A percentile compares a stretch with the other conserved stretches of the same genome.
phyloP scores from a whole-genome alignment of 2,329 filamentous ascomycete genomes.

The Pseudogymnoascus sp. region DNA sequence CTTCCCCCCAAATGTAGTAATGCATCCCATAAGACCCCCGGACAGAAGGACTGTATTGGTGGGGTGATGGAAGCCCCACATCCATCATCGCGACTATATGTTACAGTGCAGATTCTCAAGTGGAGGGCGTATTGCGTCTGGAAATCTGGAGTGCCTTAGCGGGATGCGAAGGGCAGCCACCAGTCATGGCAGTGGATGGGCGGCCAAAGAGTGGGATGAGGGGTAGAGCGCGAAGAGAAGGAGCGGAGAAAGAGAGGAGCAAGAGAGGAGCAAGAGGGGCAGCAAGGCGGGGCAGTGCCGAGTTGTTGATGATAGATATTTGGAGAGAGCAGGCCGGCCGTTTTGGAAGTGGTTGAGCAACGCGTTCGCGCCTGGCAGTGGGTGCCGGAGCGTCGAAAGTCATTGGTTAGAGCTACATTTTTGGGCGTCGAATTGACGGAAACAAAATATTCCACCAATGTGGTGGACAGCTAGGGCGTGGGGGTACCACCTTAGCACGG shows the following conservation, averaged over 20 bases:
- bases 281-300: background rate
- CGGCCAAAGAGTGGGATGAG: background rate
- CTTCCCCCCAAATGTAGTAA: background rate
- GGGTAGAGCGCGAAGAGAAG: background rate
- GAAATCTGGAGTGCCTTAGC: slow-evolving; percentile 1
- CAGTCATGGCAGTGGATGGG: background rate
- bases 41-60: background rate
- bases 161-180: background rate
- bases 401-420: background rate
- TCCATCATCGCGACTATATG: background rate
- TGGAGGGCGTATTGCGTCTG: background rate
- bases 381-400: slow-evolving; percentile 5
- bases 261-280: background rate
- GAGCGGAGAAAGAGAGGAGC: background rate
- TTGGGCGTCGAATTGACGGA: background rate
- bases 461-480: background rate
- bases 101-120: background rate
- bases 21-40: background rate
- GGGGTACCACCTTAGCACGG: background rate
- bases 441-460: slow-evolving; percentile 8
- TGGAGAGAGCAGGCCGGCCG: background rate
- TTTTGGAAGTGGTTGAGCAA: background rate
- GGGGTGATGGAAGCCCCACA: background rate
- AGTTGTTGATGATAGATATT: background rate
- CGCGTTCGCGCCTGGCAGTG: background rate